Evolutionary conservation across 768 basidiomycete genomes (phyloP), one percentile per base, ranked within the genome.

Genomic region (Tulasnella sp.): DNA sequence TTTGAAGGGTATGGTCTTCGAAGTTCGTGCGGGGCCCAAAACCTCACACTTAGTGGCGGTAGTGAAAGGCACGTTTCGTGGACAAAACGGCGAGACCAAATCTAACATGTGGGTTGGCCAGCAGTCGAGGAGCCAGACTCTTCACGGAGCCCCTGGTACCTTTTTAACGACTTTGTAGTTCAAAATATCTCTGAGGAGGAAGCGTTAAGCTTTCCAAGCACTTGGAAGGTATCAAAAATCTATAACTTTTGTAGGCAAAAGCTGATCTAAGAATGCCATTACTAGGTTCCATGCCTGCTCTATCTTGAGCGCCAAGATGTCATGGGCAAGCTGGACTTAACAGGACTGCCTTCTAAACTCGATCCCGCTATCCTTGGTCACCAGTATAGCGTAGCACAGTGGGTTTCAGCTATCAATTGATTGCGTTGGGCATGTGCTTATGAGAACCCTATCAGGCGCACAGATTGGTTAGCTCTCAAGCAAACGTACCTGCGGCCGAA

Each of bases 131-230:
- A 10, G 24, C 58, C 13, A 26, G 49, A 48, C 30, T 23, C 58
- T 54, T 64, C 64, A 19, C 66, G 64, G 23, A 83, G 81, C 56
- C 80, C 82, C 1, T 99, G 96, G 96, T 86, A 86, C 66, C 71
- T 98, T 56, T 98, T 98, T 81, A 99, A 99, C 67, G 96, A 99
- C 68, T 99, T 99, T 67, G 77, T 84, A 1, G 96, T 99, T 11
- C 77, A 77, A 50, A 88, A 88, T 58, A 81, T 97, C 29, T 75
- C 85, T 1, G 88, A 95, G 70, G 78, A 83, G 32, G 93, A 97
- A 65, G 95, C 89, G 1, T 71, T 98, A 61, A 84, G 85, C 66
- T 93, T 96, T 67, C 82, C 86, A 8, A 83, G 78, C n/a, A 77
- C 75, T 48, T 99, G 95, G 95, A 99, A 99, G 80, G 94, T 87